phyloP scores from a whole-genome alignment of 441 rosid genomes.

The Sinapis alba region DNA sequence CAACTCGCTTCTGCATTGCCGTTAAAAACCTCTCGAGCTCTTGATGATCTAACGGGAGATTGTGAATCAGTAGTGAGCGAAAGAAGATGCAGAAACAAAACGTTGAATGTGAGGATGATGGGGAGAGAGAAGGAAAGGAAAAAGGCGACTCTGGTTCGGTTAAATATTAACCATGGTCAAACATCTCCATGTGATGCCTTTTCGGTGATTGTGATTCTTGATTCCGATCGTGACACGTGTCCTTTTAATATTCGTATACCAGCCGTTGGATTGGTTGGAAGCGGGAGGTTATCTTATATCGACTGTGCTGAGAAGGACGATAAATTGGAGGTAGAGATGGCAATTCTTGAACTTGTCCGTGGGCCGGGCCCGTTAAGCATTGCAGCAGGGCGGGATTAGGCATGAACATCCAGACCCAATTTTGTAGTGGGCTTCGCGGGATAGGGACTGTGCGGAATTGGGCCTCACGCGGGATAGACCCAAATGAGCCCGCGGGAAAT shows the following conservation, averaged over 20 bases:
- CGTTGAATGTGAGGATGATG: not conserved
- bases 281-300: slow-evolving; percentile 37
- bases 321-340: too few species aligned
- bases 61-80: not conserved
- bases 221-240: slow-evolving; percentile 45
- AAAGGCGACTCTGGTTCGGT: slow-evolving; percentile 33
- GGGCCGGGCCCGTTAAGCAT: too few species aligned
- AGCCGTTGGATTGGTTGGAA: slow-evolving; percentile 49
- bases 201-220: slow-evolving; percentile 38
- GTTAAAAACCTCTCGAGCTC: slow-evolving; percentile 2
- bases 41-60: not conserved
- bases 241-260: rapidly evolving
- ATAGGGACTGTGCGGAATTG: too few species aligned
- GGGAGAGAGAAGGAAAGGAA: slow-evolving; percentile 14
- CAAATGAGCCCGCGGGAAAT: too few species aligned
- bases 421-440: too few species aligned
- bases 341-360: too few species aligned
- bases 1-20: slow-evolving; percentile 53
- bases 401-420: too few species aligned
- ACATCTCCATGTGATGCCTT: slow-evolving; percentile 36
- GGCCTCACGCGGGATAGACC: too few species aligned
- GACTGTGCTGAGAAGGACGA: slow-evolving; percentile 62
- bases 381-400: too few species aligned
- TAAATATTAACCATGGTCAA: slow-evolving; percentile 50
- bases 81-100: not conserved